These are phyloP conservation scores for Trichosanthes cucumerina DNA, from an alignment of 306 rosid genomes.

Conservation along the genomic window DNA sequence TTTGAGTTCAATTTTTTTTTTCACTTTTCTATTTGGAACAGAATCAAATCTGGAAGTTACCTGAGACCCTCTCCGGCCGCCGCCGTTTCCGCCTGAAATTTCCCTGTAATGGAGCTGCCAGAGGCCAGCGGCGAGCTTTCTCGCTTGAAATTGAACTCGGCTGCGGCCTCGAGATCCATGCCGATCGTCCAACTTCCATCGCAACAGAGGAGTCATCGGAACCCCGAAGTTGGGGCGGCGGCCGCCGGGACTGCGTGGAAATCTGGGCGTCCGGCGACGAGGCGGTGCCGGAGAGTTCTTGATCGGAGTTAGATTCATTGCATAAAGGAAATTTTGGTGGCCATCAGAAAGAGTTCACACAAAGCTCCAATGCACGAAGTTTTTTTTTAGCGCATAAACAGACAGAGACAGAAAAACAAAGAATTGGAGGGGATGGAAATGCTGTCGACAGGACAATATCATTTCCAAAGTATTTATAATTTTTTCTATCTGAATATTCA, in stretches of 20 bases:
- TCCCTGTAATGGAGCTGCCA: conserved; percentile 32
- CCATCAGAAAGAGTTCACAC: neutral
- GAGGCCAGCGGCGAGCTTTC: conserved; percentile 58
- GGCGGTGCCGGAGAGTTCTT: neutral
- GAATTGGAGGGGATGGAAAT: conserved; percentile 4
- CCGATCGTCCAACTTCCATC: conserved; percentile 1
- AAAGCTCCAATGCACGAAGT: neutral
- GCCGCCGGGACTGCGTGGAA: neutral
- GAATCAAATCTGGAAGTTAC: conserved; percentile 14
- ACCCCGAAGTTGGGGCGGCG: neutral
- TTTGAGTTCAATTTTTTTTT: neutral
- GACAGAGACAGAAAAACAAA: conserved; percentile 10
- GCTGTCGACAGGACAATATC: conserved; percentile 7
- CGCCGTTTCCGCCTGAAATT: conserved; percentile 11
- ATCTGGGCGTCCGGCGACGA: neutral
- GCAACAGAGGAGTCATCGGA: neutral
- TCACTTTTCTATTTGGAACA: neutral
- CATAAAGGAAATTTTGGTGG: neutral
- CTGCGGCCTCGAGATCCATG: neutral
- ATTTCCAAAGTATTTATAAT: neutral
- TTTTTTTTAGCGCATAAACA: neutral
- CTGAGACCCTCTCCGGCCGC: conserved; percentile 9
- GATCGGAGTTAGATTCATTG: neutral
- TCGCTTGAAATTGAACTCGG: conserved; percentile 26
- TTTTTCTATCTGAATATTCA: neutral